Conservation (phyloP, 2,329 filamentous ascomycete genomes). For the Huntiella omanensis region DNA sequence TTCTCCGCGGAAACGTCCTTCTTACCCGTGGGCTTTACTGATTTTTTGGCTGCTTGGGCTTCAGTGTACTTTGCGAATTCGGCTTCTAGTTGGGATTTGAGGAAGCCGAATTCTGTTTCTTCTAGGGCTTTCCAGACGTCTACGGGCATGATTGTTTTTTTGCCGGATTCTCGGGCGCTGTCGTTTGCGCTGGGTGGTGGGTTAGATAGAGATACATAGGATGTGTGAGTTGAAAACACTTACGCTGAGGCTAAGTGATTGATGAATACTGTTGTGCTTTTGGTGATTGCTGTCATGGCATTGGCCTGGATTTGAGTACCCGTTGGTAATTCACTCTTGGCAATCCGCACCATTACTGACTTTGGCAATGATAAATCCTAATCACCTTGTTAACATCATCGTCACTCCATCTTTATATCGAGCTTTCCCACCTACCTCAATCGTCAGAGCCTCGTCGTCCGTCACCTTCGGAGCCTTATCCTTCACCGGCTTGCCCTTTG, state of each 20-base stretch:
- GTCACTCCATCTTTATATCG: not conserved
- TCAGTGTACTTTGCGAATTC: conserved; percentile 63
- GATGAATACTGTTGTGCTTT: conserved; percentile 69
- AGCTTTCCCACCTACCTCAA: conserved; percentile 27
- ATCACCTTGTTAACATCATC: not conserved
- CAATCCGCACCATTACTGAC: conserved; percentile 61
- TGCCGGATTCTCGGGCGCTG: conserved; percentile 42
- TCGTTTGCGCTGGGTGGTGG: conserved; percentile 45
- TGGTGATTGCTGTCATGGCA: conserved; percentile 59
- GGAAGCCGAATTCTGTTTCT: conserved; percentile 60
- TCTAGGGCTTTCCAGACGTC: conserved; percentile 63
- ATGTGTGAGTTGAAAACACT: conserved; percentile 17
- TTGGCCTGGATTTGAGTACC: conserved; percentile 74
- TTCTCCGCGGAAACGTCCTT: conserved; percentile 29
- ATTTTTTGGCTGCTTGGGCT: conserved; percentile 55
- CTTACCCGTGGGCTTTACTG: conserved; percentile 51
- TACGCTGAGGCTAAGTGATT: conserved; percentile 62
- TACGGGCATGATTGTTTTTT: conserved; percentile 59
- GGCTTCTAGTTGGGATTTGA: conserved; percentile 47
- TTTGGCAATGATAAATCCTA: conserved; percentile 58
- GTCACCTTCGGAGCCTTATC: conserved; percentile 16
- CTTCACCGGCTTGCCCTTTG: conserved; percentile 15
- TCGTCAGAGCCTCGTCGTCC: conserved; percentile 24
- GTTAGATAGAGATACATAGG: not conserved
- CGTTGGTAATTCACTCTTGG: conserved; percentile 60